Evolutionary conservation across 768 basidiomycete species (phyloP), one percentile per base, ranked within the genome.

Genomic region (Pilatotrama ljubarskyi): DNA sequence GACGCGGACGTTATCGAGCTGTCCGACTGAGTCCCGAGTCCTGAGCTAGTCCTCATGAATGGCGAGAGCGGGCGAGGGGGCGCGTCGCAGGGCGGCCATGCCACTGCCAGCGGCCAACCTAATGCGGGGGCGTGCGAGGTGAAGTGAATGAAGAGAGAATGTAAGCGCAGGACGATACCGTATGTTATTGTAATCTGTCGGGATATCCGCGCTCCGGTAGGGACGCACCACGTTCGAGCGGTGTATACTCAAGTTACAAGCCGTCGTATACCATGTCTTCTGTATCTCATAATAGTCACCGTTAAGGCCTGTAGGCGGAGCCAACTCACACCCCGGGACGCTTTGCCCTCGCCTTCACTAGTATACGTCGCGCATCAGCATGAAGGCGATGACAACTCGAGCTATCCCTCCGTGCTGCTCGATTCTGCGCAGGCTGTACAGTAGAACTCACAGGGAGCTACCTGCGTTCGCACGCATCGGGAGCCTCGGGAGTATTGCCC

Each of bases 1-100:
- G 66, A 63, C 24, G 73, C 71, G 17, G 82, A 84, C 24, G 75
- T 90, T 26, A 84, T 90, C 65, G 82, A 85, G 57, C 73, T 91
- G 40, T 84, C 81, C 11, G 80, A 80, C 52, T 80, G 64, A 72
- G 22, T 1, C 3, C 49, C 14, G 17, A 22, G 18, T 6, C 17
- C 36, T 37, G 8, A n/a, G n/a, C n/a, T n/a, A n/a, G n/a, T n/a
- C n/a, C n/a, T n/a, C n/a, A n/a, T n/a, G n/a, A n/a, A n/a, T 37
- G 36, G 14, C 14, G 46, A 29, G 29, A 15, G 14, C 6, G 17
- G 42, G 42, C 17, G n/a, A 20, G 48, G 15, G n/a, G n/a, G 35
- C 10, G 29, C 29, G 29, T 15, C 38, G 38, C 38, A 15, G 48
- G 8, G n/a, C n/a, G 48, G 6, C 5, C 35, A 10, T 10, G 29